A percentile compares a stretch with the other conserved stretches of the same genome.
Evolutionary conservation across 177 flowering plant species (phyloP).

Genomic region (Vitis hybrid): DNA sequence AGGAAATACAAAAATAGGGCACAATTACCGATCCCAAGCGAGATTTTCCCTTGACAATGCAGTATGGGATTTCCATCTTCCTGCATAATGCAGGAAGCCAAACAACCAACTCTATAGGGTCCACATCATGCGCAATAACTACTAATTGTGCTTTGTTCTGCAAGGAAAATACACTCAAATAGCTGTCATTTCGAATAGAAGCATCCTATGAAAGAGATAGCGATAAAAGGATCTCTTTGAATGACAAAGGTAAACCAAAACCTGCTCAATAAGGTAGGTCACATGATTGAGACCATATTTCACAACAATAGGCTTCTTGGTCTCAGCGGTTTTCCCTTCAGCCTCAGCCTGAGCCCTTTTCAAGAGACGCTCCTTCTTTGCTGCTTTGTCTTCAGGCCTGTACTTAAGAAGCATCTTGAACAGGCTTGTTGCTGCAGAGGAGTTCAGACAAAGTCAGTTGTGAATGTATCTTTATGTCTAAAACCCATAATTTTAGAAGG

Average conservation of each 20-base stretch:
- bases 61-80: constrained; percentile 65
- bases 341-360: constrained; percentile 49
- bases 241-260: constrained; percentile 6
- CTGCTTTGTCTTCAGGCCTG: constrained; percentile 37
- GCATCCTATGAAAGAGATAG: background rate
- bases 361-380: constrained; percentile 44
- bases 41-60: constrained; percentile 63
- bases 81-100: constrained; percentile 65
- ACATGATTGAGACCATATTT: constrained; percentile 80
- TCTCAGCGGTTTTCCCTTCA: constrained; percentile 52
- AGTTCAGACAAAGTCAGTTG: background rate
- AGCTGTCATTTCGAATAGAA: background rate
- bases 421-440: constrained; percentile 36
- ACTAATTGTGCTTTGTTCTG: constrained; percentile 62
- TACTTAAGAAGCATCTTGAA: constrained; percentile 49
- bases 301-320: constrained; percentile 71
- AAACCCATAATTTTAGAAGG: too few species aligned
- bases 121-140: constrained; percentile 60
- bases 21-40: constrained; percentile 50
- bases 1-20: background rate
- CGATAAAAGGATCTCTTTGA: background rate
- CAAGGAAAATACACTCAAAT: background rate
- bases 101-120: constrained; percentile 58
- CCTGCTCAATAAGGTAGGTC: constrained; percentile 79
- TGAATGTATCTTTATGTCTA: too few species aligned